phyloP scores from a whole-genome alignment of 2,329 filamentous ascomycete species.

The Penicillium sp. region DNA sequence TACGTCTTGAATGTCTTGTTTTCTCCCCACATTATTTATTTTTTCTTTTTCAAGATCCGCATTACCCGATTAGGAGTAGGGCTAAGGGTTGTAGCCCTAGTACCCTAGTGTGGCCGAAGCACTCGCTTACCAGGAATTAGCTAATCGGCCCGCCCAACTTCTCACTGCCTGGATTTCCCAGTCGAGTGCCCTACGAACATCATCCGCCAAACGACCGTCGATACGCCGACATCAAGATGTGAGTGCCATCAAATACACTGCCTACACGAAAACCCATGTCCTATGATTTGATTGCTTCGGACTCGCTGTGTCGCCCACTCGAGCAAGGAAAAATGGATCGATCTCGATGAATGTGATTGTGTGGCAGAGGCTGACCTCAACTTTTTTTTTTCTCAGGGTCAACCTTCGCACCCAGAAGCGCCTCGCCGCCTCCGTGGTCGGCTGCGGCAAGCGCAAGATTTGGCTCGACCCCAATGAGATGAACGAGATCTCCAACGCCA shows the following conservation, averaged over 20 bases:
- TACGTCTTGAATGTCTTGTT: background rate
- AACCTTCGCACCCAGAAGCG: constrained; percentile 99
- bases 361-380: constrained; percentile 33
- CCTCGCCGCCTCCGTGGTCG: constrained; percentile 96
- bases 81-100: constrained; percentile 35
- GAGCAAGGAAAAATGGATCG: background rate
- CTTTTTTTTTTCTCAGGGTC: constrained; percentile 67
- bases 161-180: constrained; percentile 40
- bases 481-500: constrained; percentile 99
- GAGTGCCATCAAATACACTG: constrained; percentile 36
- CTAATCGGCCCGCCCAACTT: constrained; percentile 45
- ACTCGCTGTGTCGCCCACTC: background rate
- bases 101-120: constrained; percentile 37
- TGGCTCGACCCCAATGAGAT: constrained; percentile 99
- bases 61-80: constrained; percentile 20
- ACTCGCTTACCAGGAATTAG: constrained; percentile 44
- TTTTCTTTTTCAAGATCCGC: background rate
- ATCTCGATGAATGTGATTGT: constrained; percentile 11
- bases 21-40: background rate
- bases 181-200: constrained; percentile 43
- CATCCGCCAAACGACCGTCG: constrained; percentile 48
- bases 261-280: constrained; percentile 13
- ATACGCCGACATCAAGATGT: constrained; percentile 50
- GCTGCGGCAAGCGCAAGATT: constrained; percentile 99
- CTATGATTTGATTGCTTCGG: background rate